A percentile compares a stretch with the other conserved stretches of the same genome.
Evolutionary conservation across 148 eudicot species (phyloP).

Genomic region (Diospyros lotus): DNA sequence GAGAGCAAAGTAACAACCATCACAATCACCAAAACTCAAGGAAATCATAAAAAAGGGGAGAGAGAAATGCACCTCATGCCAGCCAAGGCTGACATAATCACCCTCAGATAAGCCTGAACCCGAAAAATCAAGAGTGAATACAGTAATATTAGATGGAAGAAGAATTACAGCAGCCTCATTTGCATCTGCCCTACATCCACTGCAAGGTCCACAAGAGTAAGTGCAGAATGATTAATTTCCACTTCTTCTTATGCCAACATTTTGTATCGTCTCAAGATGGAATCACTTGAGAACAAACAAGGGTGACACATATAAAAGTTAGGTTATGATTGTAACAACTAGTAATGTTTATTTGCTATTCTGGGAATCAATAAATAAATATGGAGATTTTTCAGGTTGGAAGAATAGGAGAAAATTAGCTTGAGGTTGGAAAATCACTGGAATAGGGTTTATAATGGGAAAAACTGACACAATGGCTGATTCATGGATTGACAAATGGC

Average conservation of each 20-base stretch:
- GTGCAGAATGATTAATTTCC: neutral
- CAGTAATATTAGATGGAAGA: constrained; percentile 80
- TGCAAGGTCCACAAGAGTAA: constrained; percentile 29
- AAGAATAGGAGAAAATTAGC: too few relatives aligned
- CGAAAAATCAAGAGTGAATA: constrained; percentile 86
- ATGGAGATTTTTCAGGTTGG: too few relatives aligned
- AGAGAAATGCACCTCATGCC: constrained; percentile 67
- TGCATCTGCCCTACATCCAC: constrained; percentile 92
- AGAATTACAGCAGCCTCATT: constrained; percentile 90
- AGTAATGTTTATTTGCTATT: too few relatives aligned
- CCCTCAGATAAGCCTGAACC: constrained; percentile 94
- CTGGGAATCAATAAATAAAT: too few relatives aligned
- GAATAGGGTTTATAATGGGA: too few relatives aligned
- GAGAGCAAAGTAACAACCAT: constrained; percentile 6
- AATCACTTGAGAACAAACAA: too few relatives aligned
- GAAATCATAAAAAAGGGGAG: neutral
- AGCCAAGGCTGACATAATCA: constrained; percentile 89
- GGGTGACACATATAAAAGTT: too few relatives aligned
- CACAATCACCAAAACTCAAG: constrained; percentile 6
- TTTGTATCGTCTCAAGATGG: too few relatives aligned
- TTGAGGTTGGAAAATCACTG: too few relatives aligned
- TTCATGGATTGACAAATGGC: too few relatives aligned
- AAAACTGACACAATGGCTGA: too few relatives aligned
- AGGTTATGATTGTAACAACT: too few relatives aligned
- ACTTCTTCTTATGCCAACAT: neutral